Evolutionary conservation across 257 asterid genomes (phyloP).

Genomic region (Solanum gandarillasii): DNA sequence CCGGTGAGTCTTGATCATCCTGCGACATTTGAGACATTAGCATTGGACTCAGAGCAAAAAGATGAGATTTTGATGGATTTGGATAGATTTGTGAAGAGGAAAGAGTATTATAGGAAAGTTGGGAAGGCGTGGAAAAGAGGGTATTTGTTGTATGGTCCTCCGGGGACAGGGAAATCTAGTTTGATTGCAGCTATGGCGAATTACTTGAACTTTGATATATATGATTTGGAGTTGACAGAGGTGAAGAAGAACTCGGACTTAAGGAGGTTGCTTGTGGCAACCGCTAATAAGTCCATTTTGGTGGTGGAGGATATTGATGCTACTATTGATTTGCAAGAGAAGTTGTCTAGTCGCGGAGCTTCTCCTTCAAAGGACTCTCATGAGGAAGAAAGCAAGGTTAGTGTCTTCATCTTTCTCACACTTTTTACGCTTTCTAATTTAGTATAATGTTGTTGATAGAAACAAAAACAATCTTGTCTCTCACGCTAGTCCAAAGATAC

Average conservation of each 20-base stretch:
- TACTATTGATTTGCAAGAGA: constrained; percentile 38
- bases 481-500: not conserved
- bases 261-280: constrained; percentile 30
- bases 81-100: constrained; percentile 34
- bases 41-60: constrained; percentile 42
- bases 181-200: constrained; percentile 72
- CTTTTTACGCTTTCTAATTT: not conserved
- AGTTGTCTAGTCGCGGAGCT: constrained; percentile 13
- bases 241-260: constrained; percentile 36
- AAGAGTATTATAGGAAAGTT: constrained; percentile 38
- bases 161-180: constrained; percentile 72
- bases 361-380: not conserved
- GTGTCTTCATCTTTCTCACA: not conserved
- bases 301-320: constrained; percentile 70
- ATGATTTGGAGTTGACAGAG: constrained; percentile 59
- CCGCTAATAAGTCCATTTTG: constrained; percentile 44
- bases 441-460: not conserved
- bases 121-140: constrained; percentile 80
- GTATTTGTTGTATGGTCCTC: constrained; percentile 66
- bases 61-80: constrained; percentile 34
- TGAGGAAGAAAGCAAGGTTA: constrained; percentile 27
- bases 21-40: constrained; percentile 43
- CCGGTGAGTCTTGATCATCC: constrained; percentile 47
- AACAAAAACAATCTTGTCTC: not conserved
- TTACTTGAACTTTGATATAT: constrained; percentile 48